phyloP scores from a whole-genome alignment of 257 asterid genomes.

The Gardenia jasminoides region DNA sequence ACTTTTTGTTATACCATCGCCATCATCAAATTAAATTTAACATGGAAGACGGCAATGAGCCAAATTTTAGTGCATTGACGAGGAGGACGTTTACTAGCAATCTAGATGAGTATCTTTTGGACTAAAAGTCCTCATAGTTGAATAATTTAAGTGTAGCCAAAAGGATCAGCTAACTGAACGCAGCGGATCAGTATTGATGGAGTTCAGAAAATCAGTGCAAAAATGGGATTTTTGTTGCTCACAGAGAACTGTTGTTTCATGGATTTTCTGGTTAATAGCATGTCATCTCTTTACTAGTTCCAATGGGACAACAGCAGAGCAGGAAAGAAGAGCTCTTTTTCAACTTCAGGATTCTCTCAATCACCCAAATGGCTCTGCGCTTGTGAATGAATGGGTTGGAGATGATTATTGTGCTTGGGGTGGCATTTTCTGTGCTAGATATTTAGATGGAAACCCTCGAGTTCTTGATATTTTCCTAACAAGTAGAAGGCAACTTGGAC shows the following conservation, averaged over 20 bases:
- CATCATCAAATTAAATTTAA: neutral
- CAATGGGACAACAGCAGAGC: neutral
- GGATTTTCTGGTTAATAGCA: neutral
- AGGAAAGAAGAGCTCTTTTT: slow-evolving; percentile 14
- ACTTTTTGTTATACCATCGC: too few relatives aligned
- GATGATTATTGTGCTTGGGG: slow-evolving; percentile 21
- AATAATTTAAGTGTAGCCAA: neutral
- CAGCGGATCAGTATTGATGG: neutral
- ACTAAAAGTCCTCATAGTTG: too few relatives aligned
- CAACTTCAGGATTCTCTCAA: slow-evolving; percentile 14
- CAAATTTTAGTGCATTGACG: neutral
- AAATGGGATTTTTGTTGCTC: neutral
- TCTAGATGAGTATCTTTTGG: too few relatives aligned
- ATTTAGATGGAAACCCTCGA: neutral
- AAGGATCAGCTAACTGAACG: neutral
- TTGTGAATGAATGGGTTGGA: slow-evolving; percentile 19
- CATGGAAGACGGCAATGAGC: neutral
- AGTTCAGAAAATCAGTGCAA: neutral
- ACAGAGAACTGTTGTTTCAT: neutral
- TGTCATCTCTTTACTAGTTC: neutral
- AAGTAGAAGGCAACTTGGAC: neutral
- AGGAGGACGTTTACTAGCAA: neutral
- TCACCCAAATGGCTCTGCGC: slow-evolving; percentile 17
- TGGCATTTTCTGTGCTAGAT: slow-evolving; percentile 8
- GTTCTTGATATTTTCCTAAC: neutral